A percentile compares a stretch with the other conserved stretches of the same genome.
phyloP scores from a whole-genome alignment of 2,329 filamentous ascomycete genomes.

The Hypocreales sp. region DNA sequence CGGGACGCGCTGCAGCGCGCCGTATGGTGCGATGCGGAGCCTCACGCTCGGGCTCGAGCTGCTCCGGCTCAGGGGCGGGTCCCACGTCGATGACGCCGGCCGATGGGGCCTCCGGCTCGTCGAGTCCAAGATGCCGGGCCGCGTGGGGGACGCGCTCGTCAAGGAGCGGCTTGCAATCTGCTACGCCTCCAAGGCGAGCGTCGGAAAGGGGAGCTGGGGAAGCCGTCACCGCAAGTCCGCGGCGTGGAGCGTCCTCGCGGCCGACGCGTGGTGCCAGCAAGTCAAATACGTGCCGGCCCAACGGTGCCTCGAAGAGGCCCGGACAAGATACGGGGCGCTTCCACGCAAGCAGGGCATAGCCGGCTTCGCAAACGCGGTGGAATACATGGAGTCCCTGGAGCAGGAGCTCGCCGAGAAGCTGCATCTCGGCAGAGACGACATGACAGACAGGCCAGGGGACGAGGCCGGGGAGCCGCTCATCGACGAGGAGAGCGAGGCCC shows the following conservation, averaged over 20 bases:
- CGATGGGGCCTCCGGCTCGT: slow-evolving; percentile 71
- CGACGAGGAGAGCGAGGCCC: slow-evolving; percentile 39
- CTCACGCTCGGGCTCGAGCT: slow-evolving; percentile 68
- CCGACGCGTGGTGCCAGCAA: slow-evolving; percentile 69
- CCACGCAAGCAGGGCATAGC: slow-evolving; percentile 34
- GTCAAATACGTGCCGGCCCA: slow-evolving; percentile 67
- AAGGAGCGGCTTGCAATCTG: slow-evolving; percentile 77
- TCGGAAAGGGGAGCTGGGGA: slow-evolving; percentile 53
- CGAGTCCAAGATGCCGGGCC: slow-evolving; percentile 60
- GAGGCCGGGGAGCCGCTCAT: slow-evolving; percentile 24
- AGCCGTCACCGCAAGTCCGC: slow-evolving; percentile 69
- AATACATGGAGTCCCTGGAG: slow-evolving; percentile 36
- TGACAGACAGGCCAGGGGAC: slow-evolving; percentile 22
- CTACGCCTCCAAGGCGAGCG: slow-evolving; percentile 58
- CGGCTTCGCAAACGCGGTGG: slow-evolving; percentile 32
- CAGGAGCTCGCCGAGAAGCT: slow-evolving; percentile 31
- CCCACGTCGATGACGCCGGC: slow-evolving; percentile 72
- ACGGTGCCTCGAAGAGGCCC: slow-evolving; percentile 57
- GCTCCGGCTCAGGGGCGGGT: slow-evolving; percentile 62
- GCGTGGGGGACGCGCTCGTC: slow-evolving; percentile 65
- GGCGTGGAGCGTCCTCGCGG: slow-evolving; percentile 72
- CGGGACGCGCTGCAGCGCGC: slow-evolving; percentile 63
- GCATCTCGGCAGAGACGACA: slow-evolving; percentile 17
- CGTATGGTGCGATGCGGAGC: slow-evolving; percentile 68
- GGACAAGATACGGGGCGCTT: slow-evolving; percentile 34